A percentile compares a stretch with the other conserved stretches of the same genome.
Conservation (phyloP, 1,139 yeast species). For the Blastobotrys illinoisensis region DNA sequence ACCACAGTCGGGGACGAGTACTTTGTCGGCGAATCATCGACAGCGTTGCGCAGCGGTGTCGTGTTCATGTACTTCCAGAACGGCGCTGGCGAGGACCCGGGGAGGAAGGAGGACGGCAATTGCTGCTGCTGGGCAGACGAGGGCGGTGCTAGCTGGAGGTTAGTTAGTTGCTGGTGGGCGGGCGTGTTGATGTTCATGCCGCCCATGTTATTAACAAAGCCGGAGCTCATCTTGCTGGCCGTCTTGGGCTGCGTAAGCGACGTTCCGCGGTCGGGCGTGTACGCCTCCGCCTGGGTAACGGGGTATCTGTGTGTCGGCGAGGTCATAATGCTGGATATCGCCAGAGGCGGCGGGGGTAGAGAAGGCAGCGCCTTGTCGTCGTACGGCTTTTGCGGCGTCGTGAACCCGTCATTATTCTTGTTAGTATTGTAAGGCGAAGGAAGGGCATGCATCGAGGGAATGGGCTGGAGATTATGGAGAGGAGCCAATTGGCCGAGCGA, state of each 20-base stretch:
- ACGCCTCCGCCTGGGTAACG: constrained; percentile 59
- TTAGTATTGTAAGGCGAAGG: constrained; percentile 26
- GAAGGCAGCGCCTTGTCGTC: neutral
- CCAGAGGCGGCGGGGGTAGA: neutral
- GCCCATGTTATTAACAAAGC: neutral
- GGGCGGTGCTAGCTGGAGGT: constrained; percentile 32
- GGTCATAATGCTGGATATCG: constrained; percentile 10
- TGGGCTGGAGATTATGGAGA: constrained; percentile 16
- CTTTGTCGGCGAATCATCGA: constrained; percentile 30
- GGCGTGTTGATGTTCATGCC: constrained; percentile 8
- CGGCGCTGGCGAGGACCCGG: constrained; percentile 38
- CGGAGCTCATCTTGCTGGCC: neutral
- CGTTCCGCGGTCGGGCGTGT: constrained; percentile 71
- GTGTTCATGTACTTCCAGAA: constrained; percentile 41
- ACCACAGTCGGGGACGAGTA: constrained; percentile 28
- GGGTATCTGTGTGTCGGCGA: constrained; percentile 42
- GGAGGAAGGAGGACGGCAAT: constrained; percentile 38
- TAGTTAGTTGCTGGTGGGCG: constrained; percentile 22
- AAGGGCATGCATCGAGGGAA: constrained; percentile 32
- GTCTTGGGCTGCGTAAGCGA: neutral
- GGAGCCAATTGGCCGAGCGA: constrained; percentile 14
- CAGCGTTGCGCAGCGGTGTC: constrained; percentile 30
- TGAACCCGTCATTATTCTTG: neutral
- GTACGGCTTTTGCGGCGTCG: constrained; percentile 4
- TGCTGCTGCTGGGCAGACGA: constrained; percentile 38